Base-by-base conservation (phyloP, 208 protist species). In the Acanthamoeba pearcei region DNA sequence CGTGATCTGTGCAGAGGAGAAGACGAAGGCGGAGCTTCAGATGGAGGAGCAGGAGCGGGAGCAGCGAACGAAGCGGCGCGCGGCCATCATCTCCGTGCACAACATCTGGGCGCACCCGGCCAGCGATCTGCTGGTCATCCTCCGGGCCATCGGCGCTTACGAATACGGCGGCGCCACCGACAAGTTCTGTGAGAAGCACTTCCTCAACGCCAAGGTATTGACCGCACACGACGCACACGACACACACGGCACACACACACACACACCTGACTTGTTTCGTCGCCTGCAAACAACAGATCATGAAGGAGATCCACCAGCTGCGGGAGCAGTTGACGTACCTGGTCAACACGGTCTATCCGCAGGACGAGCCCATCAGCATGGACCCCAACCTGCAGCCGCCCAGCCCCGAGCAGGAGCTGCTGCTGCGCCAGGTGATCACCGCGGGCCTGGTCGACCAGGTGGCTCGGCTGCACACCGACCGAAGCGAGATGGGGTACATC, bases 291-390 rank as follows among this genome's bases (percentile, higher is more conserved):
- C 46, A 66, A 66, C 22, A 66, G 91, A 64, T 64, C 64, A 94
- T 94, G 91, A 80, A 85, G 38, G 91, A 94, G 51, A 94, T 94
- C 49, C 91, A 85, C 38, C 68, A 94, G 53, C 64, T 94, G 91
- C 42, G 91, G 15, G 55, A 86, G 24, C 91, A 94, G 76, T 70
- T 94, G 76, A 88, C 72, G 17, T 70, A 85, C 49, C 64, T 94
- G 38, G 72, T 94, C 70, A 88, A 60, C 55, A 70, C 49, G 19
- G 91, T 85, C 32, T 74, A 66, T 1, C 68, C 49, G 51, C 55
- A 94, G 29, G 76, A 94, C 35, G 60, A 72, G 35, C 91, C 60
- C 19, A 85, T 66, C 91, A 5, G 82, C 60, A 85, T 74, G 55
- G 35, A 94, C 70, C 76, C 42, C 60, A 42, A 68, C 68, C 91